Evolutionary conservation across 192 early-diverging fungal genomes (phyloP), one percentile per base, ranked within the genome.

Genomic region (Linnemannia schmuckeri): DNA sequence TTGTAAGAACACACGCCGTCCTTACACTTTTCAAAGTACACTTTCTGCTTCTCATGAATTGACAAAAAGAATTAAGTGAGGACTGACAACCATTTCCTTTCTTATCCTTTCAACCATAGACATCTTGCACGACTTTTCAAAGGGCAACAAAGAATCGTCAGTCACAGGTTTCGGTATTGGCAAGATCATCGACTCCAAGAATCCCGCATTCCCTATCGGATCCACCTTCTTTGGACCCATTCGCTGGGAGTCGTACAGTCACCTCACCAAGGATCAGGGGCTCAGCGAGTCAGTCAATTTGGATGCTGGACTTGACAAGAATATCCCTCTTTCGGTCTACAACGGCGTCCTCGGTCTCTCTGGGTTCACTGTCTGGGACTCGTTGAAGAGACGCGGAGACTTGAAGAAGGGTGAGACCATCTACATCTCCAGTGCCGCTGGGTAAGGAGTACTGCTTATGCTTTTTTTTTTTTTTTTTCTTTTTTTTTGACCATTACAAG

Each of bases 351-450:
- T 85, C 37, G 76, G 77, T n/a, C 66, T 75, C 42, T 61, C 68
- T 75, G 77, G 77, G 22, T 83, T 82, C 66, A 87, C 77, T 46
- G 49, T 79, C 1, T 81, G 83, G 76, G 74, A 81, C 69, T 81
- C 96, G 66, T 81, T 97, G 22, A 76, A 92, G 61, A 83, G 88
- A 12, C 78, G 95, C 33, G 96, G 94, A 40, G 83, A 95, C 75
- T 94, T 96, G 78, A 95, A 96, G 88, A 82, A 80, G 9, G 96
- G 97, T 24, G 97, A 99, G 81, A 99, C 96, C 7, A 88, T 97
- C 15, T 97, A 85, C 55, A 85, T 85, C 61, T 85, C 78, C 1
- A 95, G 94, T 63, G 97, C 97, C 0, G 92, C 97, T 57, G 97
- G 95, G 72, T 85, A 85, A 61, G 70, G 35, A 10, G 15, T 18